These are phyloP conservation scores for Durusdinium trenchii DNA, from an alignment of 73 alveolate species.

Conservation along the genomic window DNA sequence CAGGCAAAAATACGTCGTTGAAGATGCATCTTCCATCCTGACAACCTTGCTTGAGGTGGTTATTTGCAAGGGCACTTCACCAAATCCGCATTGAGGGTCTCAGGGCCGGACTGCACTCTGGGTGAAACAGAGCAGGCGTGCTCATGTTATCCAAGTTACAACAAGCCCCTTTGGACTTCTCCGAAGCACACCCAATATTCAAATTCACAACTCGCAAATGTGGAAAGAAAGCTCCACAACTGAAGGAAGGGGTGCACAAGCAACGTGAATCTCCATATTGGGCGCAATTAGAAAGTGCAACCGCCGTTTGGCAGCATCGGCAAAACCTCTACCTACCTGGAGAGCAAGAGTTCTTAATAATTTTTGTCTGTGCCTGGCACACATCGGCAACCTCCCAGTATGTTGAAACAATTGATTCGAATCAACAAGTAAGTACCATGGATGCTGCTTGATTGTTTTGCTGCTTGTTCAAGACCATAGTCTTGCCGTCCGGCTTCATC, in stretches of 20 bases:
- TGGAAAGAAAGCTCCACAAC: background rate
- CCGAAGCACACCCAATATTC: too few relatives aligned
- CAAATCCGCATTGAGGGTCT: background rate
- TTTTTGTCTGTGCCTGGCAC: too few relatives aligned
- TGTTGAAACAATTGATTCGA: too few relatives aligned
- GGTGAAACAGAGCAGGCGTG: constrained; percentile 35
- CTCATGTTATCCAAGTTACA: background rate
- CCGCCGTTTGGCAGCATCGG: background rate
- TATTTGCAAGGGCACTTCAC: background rate
- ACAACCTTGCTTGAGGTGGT: background rate
- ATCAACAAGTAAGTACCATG: background rate
- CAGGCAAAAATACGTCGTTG: background rate
- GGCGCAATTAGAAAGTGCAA: too few relatives aligned
- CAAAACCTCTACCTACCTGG: too few relatives aligned
- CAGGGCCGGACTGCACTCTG: constrained; percentile 21
- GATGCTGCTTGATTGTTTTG: too few relatives aligned
- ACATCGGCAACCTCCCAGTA: too few relatives aligned
- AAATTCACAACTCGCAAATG: background rate
- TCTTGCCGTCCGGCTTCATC: background rate
- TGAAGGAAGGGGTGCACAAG: background rate
- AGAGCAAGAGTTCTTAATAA: too few relatives aligned
- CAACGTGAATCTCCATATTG: background rate
- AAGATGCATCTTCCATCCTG: background rate
- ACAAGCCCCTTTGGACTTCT: constrained; percentile 43
- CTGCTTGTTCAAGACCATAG: background rate